Evolutionary conservation across 129 eudicot species (phyloP).

Genomic region (Scalesia atractyloides): DNA sequence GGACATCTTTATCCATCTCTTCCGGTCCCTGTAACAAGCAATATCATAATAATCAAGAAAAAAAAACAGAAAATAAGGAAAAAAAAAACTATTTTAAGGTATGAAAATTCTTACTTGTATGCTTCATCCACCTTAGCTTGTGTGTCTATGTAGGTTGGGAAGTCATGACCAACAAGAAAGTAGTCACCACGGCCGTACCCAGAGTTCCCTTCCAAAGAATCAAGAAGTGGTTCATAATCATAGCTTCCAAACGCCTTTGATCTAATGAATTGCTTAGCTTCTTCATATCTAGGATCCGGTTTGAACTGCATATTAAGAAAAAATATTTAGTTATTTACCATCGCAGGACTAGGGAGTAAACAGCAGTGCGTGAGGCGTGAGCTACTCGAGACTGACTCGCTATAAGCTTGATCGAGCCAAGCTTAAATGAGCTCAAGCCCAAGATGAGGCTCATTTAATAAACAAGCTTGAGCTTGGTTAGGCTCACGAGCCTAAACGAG

Average conservation of each 20-base stretch:
- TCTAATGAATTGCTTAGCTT: slow-evolving; percentile 88
- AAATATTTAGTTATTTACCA: background rate
- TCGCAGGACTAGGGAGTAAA: background rate
- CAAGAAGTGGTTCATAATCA: slow-evolving; percentile 93
- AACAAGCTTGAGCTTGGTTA: background rate
- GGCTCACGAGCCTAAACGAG: background rate
- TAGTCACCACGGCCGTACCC: slow-evolving; percentile 99
- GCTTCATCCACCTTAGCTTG: slow-evolving; percentile 92
- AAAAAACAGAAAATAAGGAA: background rate
- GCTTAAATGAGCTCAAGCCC: background rate
- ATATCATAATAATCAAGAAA: slow-evolving; percentile 1
- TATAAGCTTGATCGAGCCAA: background rate
- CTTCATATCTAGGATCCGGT: slow-evolving; percentile 94
- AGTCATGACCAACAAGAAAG: slow-evolving; percentile 96
- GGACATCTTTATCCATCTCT: slow-evolving; percentile 95
- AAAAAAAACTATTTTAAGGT: background rate
- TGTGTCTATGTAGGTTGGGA: slow-evolving; percentile 86
- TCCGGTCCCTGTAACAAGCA: slow-evolving; percentile 68
- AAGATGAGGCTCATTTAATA: background rate
- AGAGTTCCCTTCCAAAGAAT: slow-evolving; percentile 88
- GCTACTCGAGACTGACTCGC: background rate
- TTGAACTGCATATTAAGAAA: slow-evolving; percentile 66
- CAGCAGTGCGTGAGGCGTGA: background rate
- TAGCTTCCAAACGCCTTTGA: slow-evolving; percentile 98
- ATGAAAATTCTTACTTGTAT: slow-evolving; percentile 67